A percentile compares a stretch with the other conserved stretches of the same genome.
These are phyloP conservation scores for Echria macrotheca DNA, from an alignment of 495 filamentous ascomycete species.

Conservation along the genomic window DNA sequence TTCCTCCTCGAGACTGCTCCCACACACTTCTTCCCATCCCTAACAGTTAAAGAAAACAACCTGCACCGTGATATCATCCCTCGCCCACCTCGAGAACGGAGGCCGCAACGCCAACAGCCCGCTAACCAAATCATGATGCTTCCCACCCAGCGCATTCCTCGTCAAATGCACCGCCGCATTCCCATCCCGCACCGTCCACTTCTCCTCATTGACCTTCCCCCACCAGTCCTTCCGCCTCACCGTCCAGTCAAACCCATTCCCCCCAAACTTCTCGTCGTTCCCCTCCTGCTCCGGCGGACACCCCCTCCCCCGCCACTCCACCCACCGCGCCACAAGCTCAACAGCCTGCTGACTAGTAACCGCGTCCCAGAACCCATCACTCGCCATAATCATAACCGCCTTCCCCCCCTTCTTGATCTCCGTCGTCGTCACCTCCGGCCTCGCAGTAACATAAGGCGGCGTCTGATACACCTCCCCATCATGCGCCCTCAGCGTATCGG, in stretches of 20 bases:
- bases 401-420: slow-evolving; percentile 36
- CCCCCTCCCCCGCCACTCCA: slow-evolving; percentile 29
- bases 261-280: background rate
- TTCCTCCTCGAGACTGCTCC: too few species aligned
- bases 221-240: slow-evolving; percentile 16
- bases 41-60: slow-evolving; percentile 58
- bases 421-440: slow-evolving; percentile 55
- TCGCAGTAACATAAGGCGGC: slow-evolving; percentile 62
- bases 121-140: slow-evolving; percentile 49
- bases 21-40: too few species aligned
- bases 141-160: slow-evolving; percentile 58
- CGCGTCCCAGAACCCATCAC: slow-evolving; percentile 61
- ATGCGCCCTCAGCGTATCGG: slow-evolving; percentile 32
- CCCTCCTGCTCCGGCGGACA: slow-evolving; percentile 12
- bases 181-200: slow-evolving; percentile 43
- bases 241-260: slow-evolving; percentile 1
- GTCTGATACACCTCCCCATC: slow-evolving; percentile 38
- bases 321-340: slow-evolving; percentile 50
- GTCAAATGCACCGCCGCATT: slow-evolving; percentile 60
- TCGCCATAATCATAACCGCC: slow-evolving; percentile 59
- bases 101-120: slow-evolving; percentile 44
- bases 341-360: slow-evolving; percentile 57
- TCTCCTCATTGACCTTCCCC: slow-evolving; percentile 18
- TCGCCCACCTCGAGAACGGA: slow-evolving; percentile 43
- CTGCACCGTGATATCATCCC: slow-evolving; percentile 60